phyloP scores from a whole-genome alignment of 345 rosid species.

The Euphorbia lathyris region DNA sequence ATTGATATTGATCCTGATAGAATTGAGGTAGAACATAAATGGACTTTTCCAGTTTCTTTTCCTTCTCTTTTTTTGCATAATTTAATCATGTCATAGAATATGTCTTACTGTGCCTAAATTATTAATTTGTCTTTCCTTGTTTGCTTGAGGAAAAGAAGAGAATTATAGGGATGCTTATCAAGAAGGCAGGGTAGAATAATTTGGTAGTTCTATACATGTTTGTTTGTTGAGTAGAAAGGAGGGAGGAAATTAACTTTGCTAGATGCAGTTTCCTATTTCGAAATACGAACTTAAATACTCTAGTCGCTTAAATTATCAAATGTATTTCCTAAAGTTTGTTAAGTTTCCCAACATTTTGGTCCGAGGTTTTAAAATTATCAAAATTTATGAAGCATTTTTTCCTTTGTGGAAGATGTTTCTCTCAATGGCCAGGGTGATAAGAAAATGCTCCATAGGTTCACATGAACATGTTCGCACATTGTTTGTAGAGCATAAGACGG shows the following conservation, averaged over 20 bases:
- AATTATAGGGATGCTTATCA: background rate
- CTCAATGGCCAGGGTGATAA: no score
- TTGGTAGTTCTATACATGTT: background rate
- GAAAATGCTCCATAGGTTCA: no score
- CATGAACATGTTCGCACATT: no score
- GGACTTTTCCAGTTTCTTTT: slow-evolving; percentile 3
- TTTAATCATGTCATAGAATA: background rate
- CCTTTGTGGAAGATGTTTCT: no score
- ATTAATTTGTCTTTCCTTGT: background rate
- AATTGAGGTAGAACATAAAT: slow-evolving; percentile 55
- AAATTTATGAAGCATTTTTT: background rate
- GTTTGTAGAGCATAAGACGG: no score
- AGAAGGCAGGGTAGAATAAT: background rate
- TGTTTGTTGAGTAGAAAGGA: no score
- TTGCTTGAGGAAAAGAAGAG: background rate
- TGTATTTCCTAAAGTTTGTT: background rate
- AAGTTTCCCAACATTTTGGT: background rate
- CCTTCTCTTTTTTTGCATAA: background rate
- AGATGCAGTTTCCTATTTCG: no score
- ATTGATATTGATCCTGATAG: slow-evolving; percentile 80
- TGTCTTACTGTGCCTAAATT: background rate
- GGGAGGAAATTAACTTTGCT: no score
- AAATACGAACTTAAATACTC: background rate
- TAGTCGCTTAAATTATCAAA: background rate
- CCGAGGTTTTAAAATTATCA: no score